Conservation (phyloP, 257 asterid genomes). For the Jaltomata sinuosa region DNA sequence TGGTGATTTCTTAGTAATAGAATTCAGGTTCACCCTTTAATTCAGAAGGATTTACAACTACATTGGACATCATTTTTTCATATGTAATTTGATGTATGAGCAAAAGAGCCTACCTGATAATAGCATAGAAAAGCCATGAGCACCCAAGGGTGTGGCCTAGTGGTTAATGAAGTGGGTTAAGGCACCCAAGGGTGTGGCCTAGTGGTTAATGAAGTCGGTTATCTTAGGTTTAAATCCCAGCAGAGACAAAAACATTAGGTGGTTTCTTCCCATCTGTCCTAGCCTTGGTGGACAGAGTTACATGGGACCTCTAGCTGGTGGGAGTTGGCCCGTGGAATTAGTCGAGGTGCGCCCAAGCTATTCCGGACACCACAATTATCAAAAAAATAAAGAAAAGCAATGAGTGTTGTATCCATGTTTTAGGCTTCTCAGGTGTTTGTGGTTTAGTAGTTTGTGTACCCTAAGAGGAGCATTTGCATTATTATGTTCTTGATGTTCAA, state of each 20-base stretch:
- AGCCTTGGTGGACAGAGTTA: neutral
- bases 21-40: neutral
- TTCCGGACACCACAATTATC: neutral
- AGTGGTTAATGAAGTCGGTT: neutral
- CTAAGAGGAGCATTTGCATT: neutral
- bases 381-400: neutral
- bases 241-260: neutral
- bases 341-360: neutral
- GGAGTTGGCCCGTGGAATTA: neutral
- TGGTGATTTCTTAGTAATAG: neutral
- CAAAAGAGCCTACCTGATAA: neutral
- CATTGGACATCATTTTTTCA: neutral
- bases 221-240: too few species aligned
- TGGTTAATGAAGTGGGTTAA: too few species aligned
- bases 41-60: neutral
- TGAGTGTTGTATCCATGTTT: neutral
- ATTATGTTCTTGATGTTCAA: neutral
- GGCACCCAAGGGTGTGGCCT: neutral
- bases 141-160: too few species aligned
- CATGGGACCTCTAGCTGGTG: neutral
- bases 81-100: neutral
- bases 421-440: neutral
- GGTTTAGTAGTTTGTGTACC: neutral
- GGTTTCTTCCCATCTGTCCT: neutral
- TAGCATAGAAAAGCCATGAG: neutral